Evolutionary conservation across 1,284 basidiomycete genomes (phyloP), one percentile per base, ranked within the genome.

Genomic region (Microbotryum intermedium): DNA sequence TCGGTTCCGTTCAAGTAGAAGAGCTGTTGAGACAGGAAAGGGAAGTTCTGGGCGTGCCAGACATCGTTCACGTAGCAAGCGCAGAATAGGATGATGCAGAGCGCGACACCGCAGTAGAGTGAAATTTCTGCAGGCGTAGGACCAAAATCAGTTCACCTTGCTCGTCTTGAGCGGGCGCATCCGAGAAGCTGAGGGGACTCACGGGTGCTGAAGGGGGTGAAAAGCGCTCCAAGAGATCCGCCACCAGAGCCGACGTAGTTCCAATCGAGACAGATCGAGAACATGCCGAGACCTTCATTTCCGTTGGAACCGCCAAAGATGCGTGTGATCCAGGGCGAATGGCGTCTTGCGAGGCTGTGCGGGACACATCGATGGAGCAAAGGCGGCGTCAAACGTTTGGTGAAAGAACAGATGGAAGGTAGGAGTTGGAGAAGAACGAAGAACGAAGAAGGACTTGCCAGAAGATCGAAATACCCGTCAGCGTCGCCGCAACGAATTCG

Each of bases 251-350:
- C 61, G 45, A 62, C 46, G 57, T 66, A 63, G 49, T 59, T 62
- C 82, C 82, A 84, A 67, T 84, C 83, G 29, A 70, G 44, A 55
- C 63, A 71, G 50, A 69, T 57, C 26, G 79, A 79, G 51, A 82
- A 69, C 34, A 86, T 68, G 0, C 83, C 83, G 39, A 84, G 74
- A 1, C 84, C 84, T 71, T 85, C 84, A 70, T 85, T 86, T 48
- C 78, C 81, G 59, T 79, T 77, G 4, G 80, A 74, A 69, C 83
- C 83, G 26, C 83, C 83, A 61, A 85, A 85, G 6, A 85, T 72
- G 64, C 84, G 83, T 3, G 83, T 84, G 67, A 84, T 78, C 26
- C 81, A 72, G 72, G 4, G 78, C 75, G 44, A 80, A 52, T 82
- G 72, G 79, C 44, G 81, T 79, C 30, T 81, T 76, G 53, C 83